Evolutionary conservation across 1,139 yeast genomes (phyloP).

Genomic region (Sugiyamaella pinicola): DNA sequence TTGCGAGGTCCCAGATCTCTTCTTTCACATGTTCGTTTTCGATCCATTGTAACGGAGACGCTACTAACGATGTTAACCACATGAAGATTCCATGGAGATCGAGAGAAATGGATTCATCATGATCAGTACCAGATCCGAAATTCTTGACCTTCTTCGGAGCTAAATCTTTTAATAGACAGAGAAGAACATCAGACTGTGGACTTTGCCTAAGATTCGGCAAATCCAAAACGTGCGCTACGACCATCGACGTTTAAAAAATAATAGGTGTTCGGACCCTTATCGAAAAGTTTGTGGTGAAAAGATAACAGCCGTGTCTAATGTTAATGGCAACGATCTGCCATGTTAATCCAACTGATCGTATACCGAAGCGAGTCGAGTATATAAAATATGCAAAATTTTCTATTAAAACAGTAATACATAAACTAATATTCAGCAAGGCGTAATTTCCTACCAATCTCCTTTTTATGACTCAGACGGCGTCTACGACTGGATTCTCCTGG

Average conservation of each 20-base stretch:
- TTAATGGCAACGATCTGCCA: not conserved
- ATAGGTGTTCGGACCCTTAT: not conserved
- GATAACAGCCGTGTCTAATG: not conserved
- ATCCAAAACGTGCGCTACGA: slow-evolving; percentile 18
- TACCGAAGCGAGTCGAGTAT: not conserved
- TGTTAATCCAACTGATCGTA: not conserved
- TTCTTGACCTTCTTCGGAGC: slow-evolving; percentile 57
- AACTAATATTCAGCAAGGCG: slow-evolving; percentile 68
- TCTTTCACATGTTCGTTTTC: slow-evolving; percentile 45
- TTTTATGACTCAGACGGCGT: slow-evolving; percentile 48
- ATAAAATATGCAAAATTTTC: slow-evolving; percentile 3
- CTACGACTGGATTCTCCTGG: slow-evolving; percentile 46
- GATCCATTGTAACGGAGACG: slow-evolving; percentile 60
- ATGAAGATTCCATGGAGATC: slow-evolving; percentile 46
- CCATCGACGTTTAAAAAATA: not conserved
- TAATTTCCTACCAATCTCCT: slow-evolving; percentile 70
- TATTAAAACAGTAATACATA: not conserved
- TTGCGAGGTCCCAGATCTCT: slow-evolving; percentile 55
- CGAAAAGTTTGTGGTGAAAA: not conserved
- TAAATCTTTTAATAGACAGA: slow-evolving; percentile 7
- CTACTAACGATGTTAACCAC: slow-evolving; percentile 68
- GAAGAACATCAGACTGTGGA: slow-evolving; percentile 9
- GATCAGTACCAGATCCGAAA: slow-evolving; percentile 45
- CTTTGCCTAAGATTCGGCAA: slow-evolving; percentile 18
- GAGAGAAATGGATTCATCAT: slow-evolving; percentile 31